These are phyloP conservation scores for Peronospora belbahrii DNA, from an alignment of 352 stramenopile species.

Conservation along the genomic window DNA sequence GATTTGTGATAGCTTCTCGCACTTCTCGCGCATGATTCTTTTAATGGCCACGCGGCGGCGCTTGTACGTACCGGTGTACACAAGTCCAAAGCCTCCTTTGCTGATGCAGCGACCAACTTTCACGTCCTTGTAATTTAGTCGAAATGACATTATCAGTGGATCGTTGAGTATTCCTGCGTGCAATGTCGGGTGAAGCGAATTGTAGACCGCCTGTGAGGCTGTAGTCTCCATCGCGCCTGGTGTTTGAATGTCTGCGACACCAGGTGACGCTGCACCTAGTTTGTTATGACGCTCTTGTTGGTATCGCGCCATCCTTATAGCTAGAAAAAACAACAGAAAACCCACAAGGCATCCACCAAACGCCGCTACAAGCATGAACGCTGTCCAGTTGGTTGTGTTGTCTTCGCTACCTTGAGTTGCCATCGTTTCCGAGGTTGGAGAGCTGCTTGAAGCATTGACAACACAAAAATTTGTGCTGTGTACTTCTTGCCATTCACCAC, in stretches of 20 bases:
- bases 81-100: conserved; percentile 38
- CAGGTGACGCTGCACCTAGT: conserved; percentile 4
- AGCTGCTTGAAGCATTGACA: conserved; percentile 19
- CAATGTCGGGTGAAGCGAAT: conserved; percentile 31
- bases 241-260: conserved; percentile 13
- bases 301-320: conserved; percentile 10
- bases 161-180: conserved; percentile 31
- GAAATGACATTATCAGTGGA: conserved; percentile 28
- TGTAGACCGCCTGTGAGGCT: conserved; percentile 33
- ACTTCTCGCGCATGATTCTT: conserved; percentile 31
- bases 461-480: conserved; percentile 38
- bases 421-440: conserved; percentile 11
- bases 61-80: conserved; percentile 32
- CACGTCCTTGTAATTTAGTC: conserved; percentile 34
- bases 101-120: conserved; percentile 31
- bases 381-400: conserved; percentile 21
- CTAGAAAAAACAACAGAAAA: conserved; percentile 31
- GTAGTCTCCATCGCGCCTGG: conserved; percentile 14
- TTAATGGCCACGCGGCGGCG: conserved; percentile 36
- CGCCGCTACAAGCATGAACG: conserved; percentile 27
- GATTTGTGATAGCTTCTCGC: conserved; percentile 28
- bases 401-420: conserved; percentile 1
- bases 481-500: conserved; percentile 20
- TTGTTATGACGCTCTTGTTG: conserved; percentile 11
- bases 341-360: conserved; percentile 30